phyloP scores from a whole-genome alignment of 2,329 filamentous ascomycete genomes.

The Trichoderma harzianum region DNA sequence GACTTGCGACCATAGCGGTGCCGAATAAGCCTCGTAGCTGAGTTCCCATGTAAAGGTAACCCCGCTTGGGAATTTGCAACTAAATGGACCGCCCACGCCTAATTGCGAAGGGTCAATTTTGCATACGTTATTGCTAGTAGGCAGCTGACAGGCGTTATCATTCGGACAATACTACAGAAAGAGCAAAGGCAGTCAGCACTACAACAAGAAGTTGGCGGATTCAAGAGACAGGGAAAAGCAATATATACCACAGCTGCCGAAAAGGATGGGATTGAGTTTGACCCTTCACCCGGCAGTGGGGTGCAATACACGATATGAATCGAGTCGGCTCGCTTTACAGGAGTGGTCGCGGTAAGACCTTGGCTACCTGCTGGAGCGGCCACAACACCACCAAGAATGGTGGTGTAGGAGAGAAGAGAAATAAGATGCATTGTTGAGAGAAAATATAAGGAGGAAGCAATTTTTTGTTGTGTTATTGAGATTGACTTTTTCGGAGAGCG shows the following conservation, averaged over 20 bases:
- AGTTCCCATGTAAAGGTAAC: not conserved
- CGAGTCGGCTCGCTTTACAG: not conserved
- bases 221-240: not conserved
- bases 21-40: not conserved
- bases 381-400: not conserved
- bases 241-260: not conserved
- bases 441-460: not conserved
- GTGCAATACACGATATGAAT: not conserved
- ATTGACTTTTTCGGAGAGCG: not conserved
- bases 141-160: not conserved
- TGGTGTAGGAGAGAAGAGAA: not conserved
- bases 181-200: not conserved
- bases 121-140: not conserved
- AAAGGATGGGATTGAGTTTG: not conserved
- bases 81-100: not conserved
- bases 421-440: not conserved
- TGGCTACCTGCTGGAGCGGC: not conserved
- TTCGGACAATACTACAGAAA: not conserved
- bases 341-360: not conserved
- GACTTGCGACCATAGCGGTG: not conserved
- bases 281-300: not conserved
- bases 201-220: not conserved
- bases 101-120: not conserved
- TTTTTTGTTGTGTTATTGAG: not conserved
- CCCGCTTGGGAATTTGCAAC: not conserved